These are phyloP conservation scores for Kalmanozyma brasiliensis DNA, from an alignment of 1,284 basidiomycete genomes.

Conservation along the genomic window DNA sequence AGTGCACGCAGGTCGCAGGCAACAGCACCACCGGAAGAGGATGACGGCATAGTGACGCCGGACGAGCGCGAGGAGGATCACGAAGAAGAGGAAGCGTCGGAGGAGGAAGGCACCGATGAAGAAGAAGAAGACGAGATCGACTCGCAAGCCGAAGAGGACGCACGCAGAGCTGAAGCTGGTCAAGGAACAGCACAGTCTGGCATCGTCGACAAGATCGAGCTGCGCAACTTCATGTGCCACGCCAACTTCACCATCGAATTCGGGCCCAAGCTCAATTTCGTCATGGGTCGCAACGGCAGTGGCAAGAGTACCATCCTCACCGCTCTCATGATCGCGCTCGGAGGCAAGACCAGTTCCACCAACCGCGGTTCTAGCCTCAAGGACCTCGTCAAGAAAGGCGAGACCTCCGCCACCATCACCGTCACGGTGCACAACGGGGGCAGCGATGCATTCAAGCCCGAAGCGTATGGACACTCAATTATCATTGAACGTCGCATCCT, in stretches of 20 bases:
- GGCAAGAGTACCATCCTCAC: constrained; percentile 94
- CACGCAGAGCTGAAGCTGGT: constrained; percentile 25
- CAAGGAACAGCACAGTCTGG: constrained; percentile 72
- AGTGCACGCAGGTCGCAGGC: constrained; percentile 3
- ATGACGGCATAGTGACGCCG: constrained; percentile 74
- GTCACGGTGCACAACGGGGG: constrained; percentile 87
- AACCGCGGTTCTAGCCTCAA: constrained; percentile 83
- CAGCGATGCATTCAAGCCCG: constrained; percentile 83
- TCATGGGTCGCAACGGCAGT: constrained; percentile 81
- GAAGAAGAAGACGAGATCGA: constrained; percentile 5
- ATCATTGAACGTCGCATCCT: constrained; percentile 84
- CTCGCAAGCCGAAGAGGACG: constrained; percentile 16
- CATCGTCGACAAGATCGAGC: constrained; percentile 84
- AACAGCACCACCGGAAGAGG: neutral
- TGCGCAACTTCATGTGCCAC: constrained; percentile 98
- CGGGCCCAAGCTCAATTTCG: constrained; percentile 92
- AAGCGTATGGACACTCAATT: constrained; percentile 85
- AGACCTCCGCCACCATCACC: constrained; percentile 81
- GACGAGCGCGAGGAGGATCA: constrained; percentile 18
- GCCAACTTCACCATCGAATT: constrained; percentile 79
- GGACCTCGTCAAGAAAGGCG: constrained; percentile 87
- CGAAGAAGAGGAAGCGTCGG: constrained; percentile 36
- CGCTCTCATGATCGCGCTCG: constrained; percentile 90
- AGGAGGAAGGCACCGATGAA: constrained; percentile 29
- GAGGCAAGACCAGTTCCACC: constrained; percentile 88